phyloP scores from a whole-genome alignment of 2,329 filamentous ascomycete species.

The Fusarium papillatum region DNA sequence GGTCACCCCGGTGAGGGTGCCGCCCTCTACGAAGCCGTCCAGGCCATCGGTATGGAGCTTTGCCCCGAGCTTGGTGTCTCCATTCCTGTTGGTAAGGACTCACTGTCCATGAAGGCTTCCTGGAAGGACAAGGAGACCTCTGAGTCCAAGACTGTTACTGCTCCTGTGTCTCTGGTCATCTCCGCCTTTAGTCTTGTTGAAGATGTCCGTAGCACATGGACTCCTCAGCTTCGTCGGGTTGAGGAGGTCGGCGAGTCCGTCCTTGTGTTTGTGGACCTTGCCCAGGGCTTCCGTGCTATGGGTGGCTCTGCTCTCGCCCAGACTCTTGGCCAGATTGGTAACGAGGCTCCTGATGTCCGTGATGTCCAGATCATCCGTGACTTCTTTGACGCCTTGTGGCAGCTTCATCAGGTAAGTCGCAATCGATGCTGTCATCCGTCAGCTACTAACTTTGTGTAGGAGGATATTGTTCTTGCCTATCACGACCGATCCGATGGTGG shows the following conservation, averaged over 20 bases:
- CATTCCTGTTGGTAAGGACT: conserved; percentile 98
- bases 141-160: conserved; percentile 86
- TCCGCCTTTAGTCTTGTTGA: conserved; percentile 91
- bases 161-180: conserved; percentile 91
- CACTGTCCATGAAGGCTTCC: conserved; percentile 98
- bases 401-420: conserved; percentile 61
- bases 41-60: conserved; percentile 92
- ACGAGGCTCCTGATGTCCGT: conserved; percentile 88
- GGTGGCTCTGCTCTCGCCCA: conserved; percentile 95
- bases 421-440: neutral
- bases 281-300: conserved; percentile 82
- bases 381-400: conserved; percentile 88
- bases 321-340: conserved; percentile 87
- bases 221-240: conserved; percentile 84
- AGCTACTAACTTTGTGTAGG: conserved; percentile 44
- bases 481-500: conserved; percentile 96
- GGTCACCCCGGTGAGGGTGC: conserved; percentile 94
- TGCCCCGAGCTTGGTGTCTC: conserved; percentile 92
- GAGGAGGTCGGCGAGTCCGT: conserved; percentile 93
- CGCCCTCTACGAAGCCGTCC: conserved; percentile 91
- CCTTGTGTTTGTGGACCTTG: conserved; percentile 92
- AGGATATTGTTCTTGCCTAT: conserved; percentile 84
- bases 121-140: conserved; percentile 82
- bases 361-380: conserved; percentile 86
- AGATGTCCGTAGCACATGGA: conserved; percentile 91